A percentile compares a stretch with the other conserved stretches of the same genome.
These are phyloP conservation scores for Wickerhamiella domercqiae DNA, from an alignment of 805 yeast genomes.

Conservation along the genomic window DNA sequence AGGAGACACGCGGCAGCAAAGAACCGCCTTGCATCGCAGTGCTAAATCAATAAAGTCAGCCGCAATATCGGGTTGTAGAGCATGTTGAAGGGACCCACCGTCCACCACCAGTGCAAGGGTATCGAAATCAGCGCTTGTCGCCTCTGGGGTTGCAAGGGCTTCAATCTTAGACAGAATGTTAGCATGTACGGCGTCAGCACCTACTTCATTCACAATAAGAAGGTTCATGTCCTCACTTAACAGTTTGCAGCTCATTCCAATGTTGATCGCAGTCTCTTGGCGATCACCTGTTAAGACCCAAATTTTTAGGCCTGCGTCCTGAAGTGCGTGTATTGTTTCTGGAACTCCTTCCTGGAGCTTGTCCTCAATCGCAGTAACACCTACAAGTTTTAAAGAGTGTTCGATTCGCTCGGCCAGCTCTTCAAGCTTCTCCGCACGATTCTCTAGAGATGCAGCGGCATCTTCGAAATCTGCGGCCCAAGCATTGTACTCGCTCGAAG, in stretches of 20 bases:
- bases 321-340: conserved; percentile 77
- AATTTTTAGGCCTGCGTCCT: conserved; percentile 83
- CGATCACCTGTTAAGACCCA: conserved; percentile 99
- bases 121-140: conserved; percentile 40
- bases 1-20: conserved; percentile 97
- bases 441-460: conserved; percentile 61
- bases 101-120: conserved; percentile 84
- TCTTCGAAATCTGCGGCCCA: conserved; percentile 53
- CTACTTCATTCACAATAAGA: conserved; percentile 74
- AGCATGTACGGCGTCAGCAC: conserved; percentile 55
- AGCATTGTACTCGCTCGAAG: conserved; percentile 56
- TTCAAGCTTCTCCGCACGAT: conserved; percentile 55
- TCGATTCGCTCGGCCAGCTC: conserved; percentile 62
- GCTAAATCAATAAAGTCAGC: conserved; percentile 67
- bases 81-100: conserved; percentile 79
- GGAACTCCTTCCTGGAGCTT: conserved; percentile 95
- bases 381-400: conserved; percentile 48
- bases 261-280: conserved; percentile 92
- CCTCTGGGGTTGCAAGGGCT: conserved; percentile 33
- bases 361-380: conserved; percentile 96
- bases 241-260: conserved; percentile 90
- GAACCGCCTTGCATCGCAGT: conserved; percentile 80
- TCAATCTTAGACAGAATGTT: conserved; percentile 62
- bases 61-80: conserved; percentile 68
- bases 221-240: conserved; percentile 92